A percentile compares a stretch with the other conserved stretches of the same genome.
Conservation (phyloP, 2,329 filamentous ascomycete species). For the Cercospora sp. region DNA sequence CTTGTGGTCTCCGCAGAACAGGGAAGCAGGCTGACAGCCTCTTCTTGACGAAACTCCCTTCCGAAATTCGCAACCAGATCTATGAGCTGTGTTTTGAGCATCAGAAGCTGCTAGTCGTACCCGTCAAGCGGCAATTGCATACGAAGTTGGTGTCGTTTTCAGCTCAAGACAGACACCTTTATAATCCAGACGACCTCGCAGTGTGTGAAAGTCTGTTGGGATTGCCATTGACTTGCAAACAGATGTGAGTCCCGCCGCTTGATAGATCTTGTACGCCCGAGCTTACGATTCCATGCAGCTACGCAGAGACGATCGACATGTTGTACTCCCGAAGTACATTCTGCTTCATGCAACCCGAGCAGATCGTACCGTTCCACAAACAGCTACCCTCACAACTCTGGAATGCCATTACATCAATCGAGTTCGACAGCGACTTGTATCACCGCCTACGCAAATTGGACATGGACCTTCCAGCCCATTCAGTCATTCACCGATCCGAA, state of each 20-base stretch:
- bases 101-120: neutral
- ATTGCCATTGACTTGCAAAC: conserved; percentile 4
- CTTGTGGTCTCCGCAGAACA: neutral
- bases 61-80: conserved; percentile 2
- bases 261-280: too few relatives aligned
- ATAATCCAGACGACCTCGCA: neutral
- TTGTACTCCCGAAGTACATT: neutral
- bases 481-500: too few relatives aligned
- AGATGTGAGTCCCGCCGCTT: neutral
- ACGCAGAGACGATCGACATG: conserved; percentile 5
- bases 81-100: neutral
- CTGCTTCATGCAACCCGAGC: neutral
- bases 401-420: conserved; percentile 6
- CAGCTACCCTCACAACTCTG: neutral
- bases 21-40: neutral
- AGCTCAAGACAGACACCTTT: neutral
- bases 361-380: neutral
- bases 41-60: conserved; percentile 2
- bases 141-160: neutral
- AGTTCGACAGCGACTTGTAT: neutral
- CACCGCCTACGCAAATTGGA: neutral
- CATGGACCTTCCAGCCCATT: neutral
- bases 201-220: neutral
- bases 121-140: neutral
- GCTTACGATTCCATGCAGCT: neutral